Percentiles rank a stretch among this genome's conserved stretches.
Evolutionary conservation across 108 stramenopile species (phyloP).

Genomic region (Epithemia pelagica): DNA sequence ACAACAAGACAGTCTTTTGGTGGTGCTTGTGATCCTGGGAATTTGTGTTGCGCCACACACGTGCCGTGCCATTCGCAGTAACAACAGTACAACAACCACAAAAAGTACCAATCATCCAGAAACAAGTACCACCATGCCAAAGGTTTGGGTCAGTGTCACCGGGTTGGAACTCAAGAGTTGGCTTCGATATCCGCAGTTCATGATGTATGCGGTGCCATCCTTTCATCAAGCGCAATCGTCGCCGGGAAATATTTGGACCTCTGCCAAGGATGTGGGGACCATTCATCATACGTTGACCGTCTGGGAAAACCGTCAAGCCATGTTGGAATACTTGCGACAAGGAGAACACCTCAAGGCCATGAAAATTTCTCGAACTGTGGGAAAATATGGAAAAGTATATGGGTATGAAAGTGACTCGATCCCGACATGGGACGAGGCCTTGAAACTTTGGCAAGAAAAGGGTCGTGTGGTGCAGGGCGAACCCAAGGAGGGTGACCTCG

Average conservation of each 20-base stretch:
- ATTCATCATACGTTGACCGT: conserved; percentile 12
- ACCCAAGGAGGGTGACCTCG: not conserved
- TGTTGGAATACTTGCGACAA: conserved; percentile 4
- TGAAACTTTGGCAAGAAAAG: conserved; percentile 2
- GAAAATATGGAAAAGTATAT: conserved; percentile 6
- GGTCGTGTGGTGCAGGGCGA: conserved; percentile 1
- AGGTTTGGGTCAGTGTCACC: not conserved
- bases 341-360: conserved; percentile 20
- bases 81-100: too few relatives aligned
- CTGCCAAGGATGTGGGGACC: not conserved
- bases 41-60: too few relatives aligned
- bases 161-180: conserved; percentile 3
- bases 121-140: not conserved
- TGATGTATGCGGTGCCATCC: not conserved
- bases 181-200: not conserved
- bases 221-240: not conserved
- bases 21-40: too few relatives aligned
- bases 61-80: too few relatives aligned
- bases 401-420: conserved; percentile 11
- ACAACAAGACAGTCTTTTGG: too few relatives aligned
- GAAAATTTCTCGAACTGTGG: conserved; percentile 24
- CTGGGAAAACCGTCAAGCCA: conserved; percentile 5
- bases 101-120: conserved; percentile 10
- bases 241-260: not conserved
- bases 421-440: conserved; percentile 11